phyloP scores from a whole-genome alignment of 2,329 filamentous ascomycete species.

The Talaromyces pinophilus region DNA sequence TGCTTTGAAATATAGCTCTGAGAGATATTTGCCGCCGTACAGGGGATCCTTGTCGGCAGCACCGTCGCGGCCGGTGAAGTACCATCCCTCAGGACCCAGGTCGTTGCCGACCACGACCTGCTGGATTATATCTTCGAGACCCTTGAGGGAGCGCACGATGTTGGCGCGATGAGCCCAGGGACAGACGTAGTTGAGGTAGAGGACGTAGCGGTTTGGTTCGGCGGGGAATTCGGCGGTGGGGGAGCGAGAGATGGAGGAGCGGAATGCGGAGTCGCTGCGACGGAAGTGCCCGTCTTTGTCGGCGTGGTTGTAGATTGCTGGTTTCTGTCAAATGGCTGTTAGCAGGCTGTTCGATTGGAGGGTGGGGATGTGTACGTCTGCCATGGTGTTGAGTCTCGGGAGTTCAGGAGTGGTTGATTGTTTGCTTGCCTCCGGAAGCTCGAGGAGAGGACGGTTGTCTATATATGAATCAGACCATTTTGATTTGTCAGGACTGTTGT shows the following conservation, averaged over 20 bases:
- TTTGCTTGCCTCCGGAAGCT: background rate
- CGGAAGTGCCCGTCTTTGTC: slow-evolving; percentile 56
- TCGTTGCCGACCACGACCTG: slow-evolving; percentile 47
- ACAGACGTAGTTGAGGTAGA: slow-evolving; percentile 63
- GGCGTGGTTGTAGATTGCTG: slow-evolving; percentile 25
- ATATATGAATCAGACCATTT: background rate
- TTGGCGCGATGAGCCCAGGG: slow-evolving; percentile 62
- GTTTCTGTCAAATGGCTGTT: background rate
- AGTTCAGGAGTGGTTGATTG: background rate
- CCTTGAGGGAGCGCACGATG: slow-evolving; percentile 53
- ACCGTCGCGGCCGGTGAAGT: slow-evolving; percentile 67
- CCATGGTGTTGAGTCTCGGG: background rate
- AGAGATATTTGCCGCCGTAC: slow-evolving; percentile 69
- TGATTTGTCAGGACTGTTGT: background rate
- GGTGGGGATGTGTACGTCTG: background rate
- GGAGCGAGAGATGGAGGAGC: slow-evolving; percentile 56
- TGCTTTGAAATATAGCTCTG: slow-evolving; percentile 72
- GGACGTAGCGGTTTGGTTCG: slow-evolving; percentile 61
- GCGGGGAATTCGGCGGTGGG: slow-evolving; percentile 57
- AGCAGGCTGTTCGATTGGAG: background rate
- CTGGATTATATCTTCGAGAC: slow-evolving; percentile 53
- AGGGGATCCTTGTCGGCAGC: slow-evolving; percentile 65
- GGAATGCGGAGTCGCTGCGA: slow-evolving; percentile 57
- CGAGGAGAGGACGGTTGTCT: background rate
- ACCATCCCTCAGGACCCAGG: slow-evolving; percentile 63